Evolutionary conservation across 2,329 filamentous ascomycete species (phyloP), one percentile per base, ranked within the genome.

Genomic region (Fonsecaea multimorphosa): DNA sequence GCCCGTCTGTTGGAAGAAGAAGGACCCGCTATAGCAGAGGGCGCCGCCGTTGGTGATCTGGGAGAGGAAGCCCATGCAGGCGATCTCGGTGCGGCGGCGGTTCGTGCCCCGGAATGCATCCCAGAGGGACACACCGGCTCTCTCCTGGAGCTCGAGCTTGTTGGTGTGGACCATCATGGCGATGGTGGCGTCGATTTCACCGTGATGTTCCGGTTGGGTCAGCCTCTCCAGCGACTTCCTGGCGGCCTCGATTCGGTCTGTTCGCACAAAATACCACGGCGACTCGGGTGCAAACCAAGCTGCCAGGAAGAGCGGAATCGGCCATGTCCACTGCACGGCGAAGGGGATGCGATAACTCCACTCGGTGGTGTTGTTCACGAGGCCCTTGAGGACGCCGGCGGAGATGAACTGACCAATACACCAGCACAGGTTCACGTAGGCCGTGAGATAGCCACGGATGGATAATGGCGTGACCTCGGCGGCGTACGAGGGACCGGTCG

Each of bases 391-490:
- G 14, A 72, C 66, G 32, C 64, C 71, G 14, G 64, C 64, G 14
- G 71, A 85, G 2, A 88, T 78, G 6, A 89, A 79, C 72, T 88
- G 86, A 0, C 86, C 86, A 29, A 86, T 86, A 46, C 87, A 85
- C 75, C 87, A 89, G 72, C 85, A 87, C 31, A 88, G 76, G 70
- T 89, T 89, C 64, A 87, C 83, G 65, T 83, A 88, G 38, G 83
- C 83, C 0, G 86, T 87, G n/a, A 88, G 76, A 54, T 85, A 81
- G 19, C 84, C 85, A 29, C 87, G 82, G 40, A 89, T 79, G 0
- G 83, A 82, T 38, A 86, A 78, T 0, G 87, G 87, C 38, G 85
- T 86, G 5, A 89, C 84, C 73, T 91, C 89, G 61, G 87, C 87
- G 24, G 88, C 89, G 73, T 91, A 91, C 1, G 88, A 87, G 68